A percentile compares a stretch with the other conserved stretches of the same genome.
These are phyloP conservation scores for Coniferiporia sulphurascens DNA, from an alignment of 1,284 basidiomycete species.

Conservation along the genomic window DNA sequence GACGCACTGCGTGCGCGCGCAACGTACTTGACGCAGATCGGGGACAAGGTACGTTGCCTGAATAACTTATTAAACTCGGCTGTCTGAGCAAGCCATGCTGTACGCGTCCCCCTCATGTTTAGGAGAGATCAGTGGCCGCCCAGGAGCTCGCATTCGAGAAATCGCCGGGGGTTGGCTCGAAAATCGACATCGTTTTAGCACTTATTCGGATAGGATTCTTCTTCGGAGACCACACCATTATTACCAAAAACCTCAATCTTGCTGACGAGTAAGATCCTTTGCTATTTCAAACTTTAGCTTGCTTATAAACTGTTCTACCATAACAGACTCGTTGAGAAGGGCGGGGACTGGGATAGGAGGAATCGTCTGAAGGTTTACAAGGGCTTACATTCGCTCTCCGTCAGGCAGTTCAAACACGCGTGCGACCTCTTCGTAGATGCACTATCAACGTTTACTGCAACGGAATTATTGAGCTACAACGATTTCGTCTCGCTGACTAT, in stretches of 20 bases:
- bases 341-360: constrained; percentile 97
- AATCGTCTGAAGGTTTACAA: constrained; percentile 97
- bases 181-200: constrained; percentile 90
- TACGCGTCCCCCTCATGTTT: neutral
- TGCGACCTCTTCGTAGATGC: constrained; percentile 82
- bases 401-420: constrained; percentile 76
- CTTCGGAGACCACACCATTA: constrained; percentile 77
- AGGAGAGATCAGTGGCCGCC: constrained; percentile 76
- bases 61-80: neutral
- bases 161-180: constrained; percentile 87
- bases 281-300: neutral
- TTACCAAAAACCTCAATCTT: constrained; percentile 70
- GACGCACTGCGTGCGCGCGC: constrained; percentile 86
- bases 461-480: constrained; percentile 85
- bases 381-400: constrained; percentile 81
- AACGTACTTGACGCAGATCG: constrained; percentile 84
- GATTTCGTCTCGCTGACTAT: constrained; percentile 90
- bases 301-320: neutral
- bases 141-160: constrained; percentile 87
- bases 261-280: constrained; percentile 68
- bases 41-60: constrained; percentile 67
- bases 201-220: constrained; percentile 91
- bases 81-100: neutral
- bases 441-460: constrained; percentile 91
- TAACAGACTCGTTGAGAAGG: constrained; percentile 83